phyloP scores from a whole-genome alignment of 805 yeast species.

The Candida dendrica region DNA sequence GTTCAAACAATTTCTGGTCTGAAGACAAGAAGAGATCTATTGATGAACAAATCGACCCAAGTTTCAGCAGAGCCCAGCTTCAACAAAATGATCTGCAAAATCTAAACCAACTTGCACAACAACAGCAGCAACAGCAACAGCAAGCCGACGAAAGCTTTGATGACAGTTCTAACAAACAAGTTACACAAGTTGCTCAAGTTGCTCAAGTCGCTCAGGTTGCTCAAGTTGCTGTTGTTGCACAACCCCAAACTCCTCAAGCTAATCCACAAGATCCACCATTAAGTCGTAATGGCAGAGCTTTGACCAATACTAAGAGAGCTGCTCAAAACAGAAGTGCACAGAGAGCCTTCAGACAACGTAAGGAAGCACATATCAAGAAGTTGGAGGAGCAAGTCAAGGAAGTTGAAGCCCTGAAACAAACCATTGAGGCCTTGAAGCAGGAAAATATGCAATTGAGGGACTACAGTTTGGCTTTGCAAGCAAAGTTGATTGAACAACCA shows the following conservation, averaged over 20 bases:
- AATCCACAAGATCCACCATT: slow-evolving; percentile 5
- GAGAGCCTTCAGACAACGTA: slow-evolving; percentile 80
- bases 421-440: slow-evolving; percentile 56
- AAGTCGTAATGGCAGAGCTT: slow-evolving; percentile 25
- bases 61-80: slow-evolving; percentile 14
- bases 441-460: slow-evolving; percentile 71
- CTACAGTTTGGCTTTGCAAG: slow-evolving; percentile 63
- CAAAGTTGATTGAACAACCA: slow-evolving; percentile 46
- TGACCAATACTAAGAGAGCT: slow-evolving; percentile 73
- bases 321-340: slow-evolving; percentile 91
- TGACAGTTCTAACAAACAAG: background rate
- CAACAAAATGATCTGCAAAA: slow-evolving; percentile 11
- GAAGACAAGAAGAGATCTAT: slow-evolving; percentile 2
- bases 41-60: slow-evolving; percentile 25
- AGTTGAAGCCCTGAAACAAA: slow-evolving; percentile 53
- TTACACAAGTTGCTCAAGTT: background rate
- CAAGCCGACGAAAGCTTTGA: slow-evolving; percentile 11
- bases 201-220: slow-evolving; percentile 1
- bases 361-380: slow-evolving; percentile 74
- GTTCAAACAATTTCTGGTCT: background rate
- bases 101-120: slow-evolving; percentile 6
- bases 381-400: slow-evolving; percentile 65
- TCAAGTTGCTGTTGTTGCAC: background rate
- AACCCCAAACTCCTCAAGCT: background rate
- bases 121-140: background rate